These are phyloP conservation scores for Suhomyces pyralidae DNA, from an alignment of 805 yeast genomes.

Conservation along the genomic window DNA sequence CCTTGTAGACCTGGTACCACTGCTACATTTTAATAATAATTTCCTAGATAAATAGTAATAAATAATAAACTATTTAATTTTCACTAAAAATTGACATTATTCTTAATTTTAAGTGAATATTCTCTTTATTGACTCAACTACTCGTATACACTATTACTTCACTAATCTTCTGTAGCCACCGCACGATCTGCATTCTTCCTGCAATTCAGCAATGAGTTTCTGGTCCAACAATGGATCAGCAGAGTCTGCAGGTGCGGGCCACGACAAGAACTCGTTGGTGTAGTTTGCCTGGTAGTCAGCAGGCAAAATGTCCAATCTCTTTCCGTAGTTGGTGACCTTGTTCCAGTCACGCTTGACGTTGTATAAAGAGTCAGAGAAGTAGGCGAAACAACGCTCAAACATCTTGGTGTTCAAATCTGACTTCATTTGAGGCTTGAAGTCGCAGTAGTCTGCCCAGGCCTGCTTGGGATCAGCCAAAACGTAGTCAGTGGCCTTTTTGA, in stretches of 20 bases:
- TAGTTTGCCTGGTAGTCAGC: conserved; percentile 49
- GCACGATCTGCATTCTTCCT: conserved; percentile 43
- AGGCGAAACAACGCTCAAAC: conserved; percentile 54
- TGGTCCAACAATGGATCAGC: conserved; percentile 49
- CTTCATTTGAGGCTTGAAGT: conserved; percentile 48
- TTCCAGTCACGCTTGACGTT: conserved; percentile 58
- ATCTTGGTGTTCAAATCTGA: conserved; percentile 40
- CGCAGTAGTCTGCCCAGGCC: conserved; percentile 46
- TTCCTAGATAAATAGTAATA: too few species aligned
- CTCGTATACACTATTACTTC: not conserved
- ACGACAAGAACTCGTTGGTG: conserved; percentile 47
- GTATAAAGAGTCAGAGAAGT: conserved; percentile 49
- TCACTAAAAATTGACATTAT: too few species aligned
- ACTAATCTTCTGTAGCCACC: conserved; percentile 50
- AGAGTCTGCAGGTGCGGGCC: conserved; percentile 47
- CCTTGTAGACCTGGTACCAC: too few species aligned
- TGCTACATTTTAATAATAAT: too few species aligned
- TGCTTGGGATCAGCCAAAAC: conserved; percentile 41
- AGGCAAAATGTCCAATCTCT: conserved; percentile 51
- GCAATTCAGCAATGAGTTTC: conserved; percentile 44
- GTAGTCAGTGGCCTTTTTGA: conserved; percentile 51
- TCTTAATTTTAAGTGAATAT: too few species aligned
- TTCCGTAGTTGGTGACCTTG: conserved; percentile 54
- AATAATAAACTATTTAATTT: too few species aligned
- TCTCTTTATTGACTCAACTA: too few species aligned